Evolutionary conservation across 257 asterid species (phyloP).

Genomic region (Ehretia macrophylla): DNA sequence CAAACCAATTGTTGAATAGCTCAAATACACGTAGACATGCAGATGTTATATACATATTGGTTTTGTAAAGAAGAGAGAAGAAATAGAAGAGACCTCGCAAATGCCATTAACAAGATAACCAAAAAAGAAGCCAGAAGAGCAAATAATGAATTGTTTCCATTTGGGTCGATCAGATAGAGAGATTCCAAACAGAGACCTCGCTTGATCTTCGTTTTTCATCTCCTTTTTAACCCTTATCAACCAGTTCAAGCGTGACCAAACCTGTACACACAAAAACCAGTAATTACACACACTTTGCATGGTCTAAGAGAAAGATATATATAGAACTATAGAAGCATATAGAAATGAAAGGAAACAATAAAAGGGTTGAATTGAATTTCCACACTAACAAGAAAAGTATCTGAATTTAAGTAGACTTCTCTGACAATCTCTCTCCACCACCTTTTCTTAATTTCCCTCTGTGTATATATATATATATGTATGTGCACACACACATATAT

Average conservation of each 20-base stretch:
- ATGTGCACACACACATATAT: no score
- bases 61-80: no score
- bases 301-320: not conserved
- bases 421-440: conserved; percentile 3
- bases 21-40: not conserved
- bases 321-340: no score
- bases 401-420: conserved; percentile 6
- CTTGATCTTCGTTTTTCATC: conserved; percentile 83
- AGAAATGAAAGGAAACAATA: not conserved
- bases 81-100: conserved; percentile 63
- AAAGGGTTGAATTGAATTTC: not conserved
- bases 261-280: not conserved
- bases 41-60: no score
- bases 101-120: conserved; percentile 92
- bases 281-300: conserved; percentile 4
- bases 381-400: conserved; percentile 13
- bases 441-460: not conserved
- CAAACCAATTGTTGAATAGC: no score
- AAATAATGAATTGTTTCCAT: conserved; percentile 86
- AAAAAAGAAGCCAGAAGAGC: conserved; percentile 86
- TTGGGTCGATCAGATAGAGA: conserved; percentile 61
- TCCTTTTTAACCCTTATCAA: conserved; percentile 6
- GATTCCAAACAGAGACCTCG: conserved; percentile 73
- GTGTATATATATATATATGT: no score
- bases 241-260: not conserved